Evolutionary conservation across 352 stramenopile genomes (phyloP), one percentile per base, ranked within the genome.

Genomic region (Pythium pyrilobum): DNA sequence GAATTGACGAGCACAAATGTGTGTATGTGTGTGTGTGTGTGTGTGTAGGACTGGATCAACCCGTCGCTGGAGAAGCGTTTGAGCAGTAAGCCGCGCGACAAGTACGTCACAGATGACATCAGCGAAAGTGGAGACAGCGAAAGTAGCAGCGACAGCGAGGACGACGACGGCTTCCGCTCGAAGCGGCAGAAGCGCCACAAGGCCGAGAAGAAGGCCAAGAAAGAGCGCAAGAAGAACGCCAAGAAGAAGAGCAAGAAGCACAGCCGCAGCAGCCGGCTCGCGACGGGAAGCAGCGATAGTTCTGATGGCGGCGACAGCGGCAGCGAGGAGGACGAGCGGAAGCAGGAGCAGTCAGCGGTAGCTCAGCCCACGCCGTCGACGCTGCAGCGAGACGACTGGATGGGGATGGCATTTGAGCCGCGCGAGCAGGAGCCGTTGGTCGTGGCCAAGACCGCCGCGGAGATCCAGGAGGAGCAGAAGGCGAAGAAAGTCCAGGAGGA

Each of bases 341-440:
- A 27, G 33, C 15, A 27, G 10, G n/a, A 38, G 20, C 18, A 38
- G 36, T 6, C 18, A 42, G n/a, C 20, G 16, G 15, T 16, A 16
- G 37, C n/a, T 24, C 16, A 49, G 18, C 16, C 16, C 15, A 23
- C 20, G 2, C 20, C 47, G 8, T 49, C 47, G n/a, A 54, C 61
- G 28, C 42, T 91, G 7, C 43, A 60, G 24, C 77, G 79, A 27
- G 79, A 94, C 31, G 83, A 90, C 24, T 93, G 83, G 83, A 93
- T 92, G 83, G 52, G 59, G 0, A 92, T 91, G 83, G 68, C 74
- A n/a, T 91, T 90, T 54, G 66, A 78, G 52, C 52, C 54, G 15
- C 52, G 51, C 28, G 39, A 71, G 10, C 37, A 52, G 12, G 42
- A 62, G 2, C 42, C 48, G 23, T 36, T 68, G 11, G 50, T 63